A percentile compares a stretch with the other conserved stretches of the same genome.
phyloP scores from a whole-genome alignment of 495 filamentous ascomycete genomes.

The Penicillium coffeae region DNA sequence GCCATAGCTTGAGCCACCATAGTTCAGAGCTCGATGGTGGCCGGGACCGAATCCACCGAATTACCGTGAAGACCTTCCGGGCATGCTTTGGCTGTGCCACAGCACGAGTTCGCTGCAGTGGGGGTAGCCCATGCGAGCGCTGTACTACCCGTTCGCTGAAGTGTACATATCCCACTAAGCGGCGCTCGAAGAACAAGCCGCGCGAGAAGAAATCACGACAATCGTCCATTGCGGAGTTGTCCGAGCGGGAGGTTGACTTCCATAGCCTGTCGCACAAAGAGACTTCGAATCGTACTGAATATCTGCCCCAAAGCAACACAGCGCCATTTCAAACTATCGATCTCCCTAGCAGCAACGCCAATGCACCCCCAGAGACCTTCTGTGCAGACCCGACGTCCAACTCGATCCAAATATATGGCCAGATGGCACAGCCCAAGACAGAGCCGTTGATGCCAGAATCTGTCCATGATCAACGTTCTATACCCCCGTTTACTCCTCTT shows the following conservation, averaged over 20 bases:
- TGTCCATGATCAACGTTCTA: too few species aligned
- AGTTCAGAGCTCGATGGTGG: conserved; percentile 34
- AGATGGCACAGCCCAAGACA: too few species aligned
- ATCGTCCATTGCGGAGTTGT: neutral
- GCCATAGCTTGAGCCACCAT: conserved; percentile 53
- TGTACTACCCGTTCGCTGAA: conserved; percentile 49
- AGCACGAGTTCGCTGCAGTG: conserved; percentile 54
- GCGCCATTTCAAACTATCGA: too few species aligned
- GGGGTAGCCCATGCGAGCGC: conserved; percentile 48
- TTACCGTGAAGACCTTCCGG: conserved; percentile 46
- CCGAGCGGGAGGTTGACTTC: neutral
- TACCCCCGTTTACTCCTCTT: too few species aligned
- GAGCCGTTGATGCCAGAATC: too few species aligned
- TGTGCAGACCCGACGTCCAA: too few species aligned
- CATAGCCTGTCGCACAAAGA: neutral
- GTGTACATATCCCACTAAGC: conserved; percentile 49
- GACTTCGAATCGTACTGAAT: neutral
- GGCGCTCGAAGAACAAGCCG: conserved; percentile 37
- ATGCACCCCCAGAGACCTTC: too few species aligned
- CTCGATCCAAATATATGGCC: too few species aligned
- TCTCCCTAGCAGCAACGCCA: too few species aligned
- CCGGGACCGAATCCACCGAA: conserved; percentile 37
- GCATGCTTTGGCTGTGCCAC: conserved; percentile 55
- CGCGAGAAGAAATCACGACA: conserved; percentile 7
- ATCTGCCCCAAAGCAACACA: too few species aligned